phyloP scores from a whole-genome alignment of 2,329 filamentous ascomycete genomes.

The Nemania bipapillata region DNA sequence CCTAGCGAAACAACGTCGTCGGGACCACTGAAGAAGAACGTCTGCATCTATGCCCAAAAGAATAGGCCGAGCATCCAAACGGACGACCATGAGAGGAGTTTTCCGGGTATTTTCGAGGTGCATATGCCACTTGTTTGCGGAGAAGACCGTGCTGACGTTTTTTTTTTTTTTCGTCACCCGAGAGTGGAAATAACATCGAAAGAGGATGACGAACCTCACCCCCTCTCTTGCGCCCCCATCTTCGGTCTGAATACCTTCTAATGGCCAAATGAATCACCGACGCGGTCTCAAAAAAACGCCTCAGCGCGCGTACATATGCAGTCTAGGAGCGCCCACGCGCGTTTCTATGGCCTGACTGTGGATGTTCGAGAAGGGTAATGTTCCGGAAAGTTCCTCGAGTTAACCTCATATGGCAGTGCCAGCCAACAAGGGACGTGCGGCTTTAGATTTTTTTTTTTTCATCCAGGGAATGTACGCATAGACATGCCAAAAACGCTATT shows the following conservation, averaged over 20 bases:
- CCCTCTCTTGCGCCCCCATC: background rate
- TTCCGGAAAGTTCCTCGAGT: background rate
- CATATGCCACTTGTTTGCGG: conserved; percentile 7
- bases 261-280: background rate
- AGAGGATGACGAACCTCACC: background rate
- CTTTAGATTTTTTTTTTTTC: too few species aligned
- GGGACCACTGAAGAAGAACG: background rate
- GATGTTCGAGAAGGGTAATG: background rate
- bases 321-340: background rate
- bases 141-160: background rate
- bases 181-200: conserved; percentile 4
- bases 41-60: background rate
- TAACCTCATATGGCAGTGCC: background rate
- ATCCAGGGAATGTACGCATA: background rate
- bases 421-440: background rate
- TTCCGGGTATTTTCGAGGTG: conserved; percentile 6
- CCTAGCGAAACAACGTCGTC: background rate
- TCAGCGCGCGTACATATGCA: background rate
- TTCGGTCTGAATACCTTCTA: background rate
- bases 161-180: background rate
- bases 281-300: background rate
- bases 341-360: background rate
- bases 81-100: background rate
- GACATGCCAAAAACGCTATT: background rate
- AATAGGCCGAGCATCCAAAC: background rate